Percentiles rank a stretch among this genome's conserved stretches.
Evolutionary conservation across 164 flowering plant genomes (phyloP).

Genomic region (Protea cynaroides): DNA sequence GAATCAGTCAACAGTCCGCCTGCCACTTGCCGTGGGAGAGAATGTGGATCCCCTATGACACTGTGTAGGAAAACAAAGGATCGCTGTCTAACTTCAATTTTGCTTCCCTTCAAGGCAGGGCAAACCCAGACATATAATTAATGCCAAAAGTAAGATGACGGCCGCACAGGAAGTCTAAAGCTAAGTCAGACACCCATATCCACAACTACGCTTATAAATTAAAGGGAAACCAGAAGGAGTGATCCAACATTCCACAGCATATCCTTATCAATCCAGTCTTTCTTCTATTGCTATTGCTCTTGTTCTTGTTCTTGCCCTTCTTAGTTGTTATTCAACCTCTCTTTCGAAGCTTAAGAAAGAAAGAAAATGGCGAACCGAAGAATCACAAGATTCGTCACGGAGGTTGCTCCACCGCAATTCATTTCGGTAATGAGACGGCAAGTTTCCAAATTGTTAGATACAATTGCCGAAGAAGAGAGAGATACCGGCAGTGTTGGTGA

Average conservation of each 20-base stretch:
- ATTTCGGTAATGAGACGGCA: conserved; percentile 40
- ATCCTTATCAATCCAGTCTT: too few species aligned
- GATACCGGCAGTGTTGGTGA: conserved; percentile 7
- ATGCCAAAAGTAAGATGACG: too few species aligned
- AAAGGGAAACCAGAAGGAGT: neutral
- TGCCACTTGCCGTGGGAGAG: too few species aligned
- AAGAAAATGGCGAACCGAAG: conserved; percentile 39
- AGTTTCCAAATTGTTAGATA: conserved; percentile 38
- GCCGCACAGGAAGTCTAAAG: too few species aligned
- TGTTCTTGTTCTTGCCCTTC: neutral
- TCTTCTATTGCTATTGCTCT: neutral
- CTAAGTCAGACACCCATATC: too few species aligned
- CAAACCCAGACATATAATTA: too few species aligned
- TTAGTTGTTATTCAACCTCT: neutral
- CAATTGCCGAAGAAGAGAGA: conserved; percentile 45
- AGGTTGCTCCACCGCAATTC: conserved; percentile 54
- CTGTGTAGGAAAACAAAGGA: too few species aligned
- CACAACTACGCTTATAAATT: too few species aligned
- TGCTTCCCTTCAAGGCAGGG: too few species aligned
- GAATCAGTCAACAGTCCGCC: too few species aligned
- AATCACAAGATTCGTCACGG: conserved; percentile 33
- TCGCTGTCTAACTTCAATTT: too few species aligned
- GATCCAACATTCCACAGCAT: neutral
- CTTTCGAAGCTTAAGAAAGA: neutral
- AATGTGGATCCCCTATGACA: too few species aligned